A percentile compares a stretch with the other conserved stretches of the same genome.
These are phyloP conservation scores for Mortierella polycephala DNA, from an alignment of 371 early-diverging fungal genomes.

Conservation along the genomic window DNA sequence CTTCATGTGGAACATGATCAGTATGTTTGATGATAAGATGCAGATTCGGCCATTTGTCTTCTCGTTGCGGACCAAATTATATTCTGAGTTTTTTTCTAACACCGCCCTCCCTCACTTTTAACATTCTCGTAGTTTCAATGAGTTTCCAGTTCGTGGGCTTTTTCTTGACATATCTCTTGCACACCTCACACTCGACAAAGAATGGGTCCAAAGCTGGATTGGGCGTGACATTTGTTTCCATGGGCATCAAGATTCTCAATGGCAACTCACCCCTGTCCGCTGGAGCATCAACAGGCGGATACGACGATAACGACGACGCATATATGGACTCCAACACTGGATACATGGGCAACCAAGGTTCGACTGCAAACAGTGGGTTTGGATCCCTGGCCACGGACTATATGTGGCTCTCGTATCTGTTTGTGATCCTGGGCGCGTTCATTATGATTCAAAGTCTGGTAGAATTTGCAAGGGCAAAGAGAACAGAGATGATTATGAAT, in stretches of 20 bases:
- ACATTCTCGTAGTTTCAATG: conserved; percentile 63
- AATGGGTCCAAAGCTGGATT: conserved; percentile 70
- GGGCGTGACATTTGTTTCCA: conserved; percentile 68
- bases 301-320: conserved; percentile 20
- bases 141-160: conserved; percentile 80
- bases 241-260: conserved; percentile 49
- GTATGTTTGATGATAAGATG: conserved; percentile 39
- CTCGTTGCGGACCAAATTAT: not conserved
- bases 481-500: conserved; percentile 62
- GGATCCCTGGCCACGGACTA: conserved; percentile 15
- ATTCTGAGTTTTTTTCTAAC: conserved; percentile 3
- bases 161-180: conserved; percentile 74
- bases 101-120: not conserved
- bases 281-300: conserved; percentile 10
- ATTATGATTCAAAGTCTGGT: conserved; percentile 65
- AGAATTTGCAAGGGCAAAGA: conserved; percentile 61
- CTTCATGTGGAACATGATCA: conserved; percentile 71
- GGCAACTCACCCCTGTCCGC: conserved; percentile 7
- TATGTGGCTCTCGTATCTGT: conserved; percentile 53
- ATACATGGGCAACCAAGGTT: conserved; percentile 42
- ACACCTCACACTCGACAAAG: conserved; percentile 74
- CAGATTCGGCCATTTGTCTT: not conserved
- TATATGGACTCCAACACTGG: conserved; percentile 32
- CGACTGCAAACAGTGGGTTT: not conserved
- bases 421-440: conserved; percentile 70